Evolutionary conservation across 2,329 filamentous ascomycete genomes (phyloP).

Genomic region (Calycina herbarum): DNA sequence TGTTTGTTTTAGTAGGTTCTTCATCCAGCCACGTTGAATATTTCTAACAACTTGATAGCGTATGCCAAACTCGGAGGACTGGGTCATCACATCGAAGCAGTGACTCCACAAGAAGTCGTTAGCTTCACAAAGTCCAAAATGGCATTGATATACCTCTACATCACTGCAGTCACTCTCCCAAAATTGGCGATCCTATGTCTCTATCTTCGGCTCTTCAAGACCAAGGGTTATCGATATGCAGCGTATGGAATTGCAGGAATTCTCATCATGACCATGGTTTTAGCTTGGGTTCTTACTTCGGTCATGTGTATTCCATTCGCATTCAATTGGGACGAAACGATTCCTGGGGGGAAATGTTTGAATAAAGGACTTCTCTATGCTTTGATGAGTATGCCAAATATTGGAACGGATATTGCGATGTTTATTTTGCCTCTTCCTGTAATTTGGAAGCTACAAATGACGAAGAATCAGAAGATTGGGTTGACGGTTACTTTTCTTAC

Average conservation of each 20-base stretch:
- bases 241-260: neutral
- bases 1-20: slow-evolving; percentile 3
- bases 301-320: slow-evolving; percentile 8
- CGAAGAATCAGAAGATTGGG: slow-evolving; percentile 44
- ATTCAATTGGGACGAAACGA: slow-evolving; percentile 13
- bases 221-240: neutral
- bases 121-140: slow-evolving; percentile 5
- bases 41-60: neutral
- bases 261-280: neutral
- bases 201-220: slow-evolving; percentile 10
- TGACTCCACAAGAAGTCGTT: neutral
- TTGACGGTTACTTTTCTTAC: slow-evolving; percentile 46
- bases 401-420: slow-evolving; percentile 48
- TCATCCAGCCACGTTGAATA: neutral
- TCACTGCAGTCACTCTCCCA: slow-evolving; percentile 6
- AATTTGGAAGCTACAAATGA: slow-evolving; percentile 48
- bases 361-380: slow-evolving; percentile 51
- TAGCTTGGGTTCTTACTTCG: neutral
- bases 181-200: slow-evolving; percentile 11
- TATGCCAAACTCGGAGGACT: slow-evolving; percentile 6
- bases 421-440: slow-evolving; percentile 45
- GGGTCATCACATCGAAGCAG: slow-evolving; percentile 8
- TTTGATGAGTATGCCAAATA: slow-evolving; percentile 49
- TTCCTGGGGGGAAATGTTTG: slow-evolving; percentile 34
- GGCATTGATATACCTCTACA: slow-evolving; percentile 9